Conservation (phyloP, 2,329 filamentous ascomycete genomes). For the Alternaria conjuncta region DNA sequence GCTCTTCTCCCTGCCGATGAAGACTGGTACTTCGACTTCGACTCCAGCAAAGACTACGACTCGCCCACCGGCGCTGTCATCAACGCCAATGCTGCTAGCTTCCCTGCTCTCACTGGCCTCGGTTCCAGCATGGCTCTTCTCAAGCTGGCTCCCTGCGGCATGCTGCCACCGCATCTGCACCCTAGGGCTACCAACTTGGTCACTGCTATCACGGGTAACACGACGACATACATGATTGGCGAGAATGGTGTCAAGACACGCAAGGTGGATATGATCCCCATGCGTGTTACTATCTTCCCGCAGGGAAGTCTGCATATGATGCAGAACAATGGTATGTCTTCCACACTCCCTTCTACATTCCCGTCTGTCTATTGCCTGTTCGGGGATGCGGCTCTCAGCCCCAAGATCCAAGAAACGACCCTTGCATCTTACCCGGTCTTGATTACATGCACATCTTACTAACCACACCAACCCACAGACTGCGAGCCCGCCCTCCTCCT, state of each 20-base stretch:
- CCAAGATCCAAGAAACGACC: neutral
- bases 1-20: slow-evolving; percentile 49
- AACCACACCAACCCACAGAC: slow-evolving; percentile 33
- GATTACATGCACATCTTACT: neutral
- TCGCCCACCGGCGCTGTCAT: slow-evolving; percentile 57
- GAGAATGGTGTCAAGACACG: slow-evolving; percentile 59
- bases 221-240: slow-evolving; percentile 59
- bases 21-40: slow-evolving; percentile 60
- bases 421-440: neutral
- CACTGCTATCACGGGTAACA: slow-evolving; percentile 56
- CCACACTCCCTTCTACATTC: neutral
- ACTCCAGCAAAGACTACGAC: slow-evolving; percentile 52
- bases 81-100: slow-evolving; percentile 60
- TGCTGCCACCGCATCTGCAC: slow-evolving; percentile 60
- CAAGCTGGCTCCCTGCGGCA: slow-evolving; percentile 58
- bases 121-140: slow-evolving; percentile 57
- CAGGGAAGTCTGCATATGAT: slow-evolving; percentile 57
- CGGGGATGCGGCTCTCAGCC: neutral
- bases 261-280: slow-evolving; percentile 50
- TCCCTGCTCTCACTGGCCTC: slow-evolving; percentile 56
- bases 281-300: slow-evolving; percentile 60
- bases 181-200: slow-evolving; percentile 59
- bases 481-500: slow-evolving; percentile 59
- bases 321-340: slow-evolving; percentile 56
- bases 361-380: neutral